A percentile compares a stretch with the other conserved stretches of the same genome.
Evolutionary conservation across 2,329 filamentous ascomycete genomes (phyloP).

Genomic region (Dendrostoma leiphaemia): DNA sequence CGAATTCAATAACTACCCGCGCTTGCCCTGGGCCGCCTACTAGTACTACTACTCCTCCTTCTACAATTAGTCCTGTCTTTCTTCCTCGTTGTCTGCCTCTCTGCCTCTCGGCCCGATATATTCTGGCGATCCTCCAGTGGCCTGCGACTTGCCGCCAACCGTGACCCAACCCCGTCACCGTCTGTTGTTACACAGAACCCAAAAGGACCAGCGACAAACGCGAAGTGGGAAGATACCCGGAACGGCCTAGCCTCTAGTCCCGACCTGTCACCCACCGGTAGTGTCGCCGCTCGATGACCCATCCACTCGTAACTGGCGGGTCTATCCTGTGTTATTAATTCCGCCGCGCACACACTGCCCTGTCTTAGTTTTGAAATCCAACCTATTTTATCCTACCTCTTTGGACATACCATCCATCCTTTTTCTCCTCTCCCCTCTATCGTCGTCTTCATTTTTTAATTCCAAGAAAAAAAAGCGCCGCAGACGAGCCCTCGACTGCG

Average conservation of each 20-base stretch:
- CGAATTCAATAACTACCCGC: too few species aligned
- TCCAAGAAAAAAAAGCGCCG: neutral
- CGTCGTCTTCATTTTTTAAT: neutral
- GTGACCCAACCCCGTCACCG: neutral
- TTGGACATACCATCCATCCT: neutral
- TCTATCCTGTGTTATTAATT: too few species aligned
- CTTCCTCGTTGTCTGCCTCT: neutral
- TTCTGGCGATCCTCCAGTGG: neutral
- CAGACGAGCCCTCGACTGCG: neutral
- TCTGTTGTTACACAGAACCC: neutral
- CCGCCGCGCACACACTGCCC: too few species aligned
- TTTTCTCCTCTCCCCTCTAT: neutral
- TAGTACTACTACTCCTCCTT: too few species aligned
- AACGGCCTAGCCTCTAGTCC: neutral
- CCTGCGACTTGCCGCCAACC: constrained; percentile 3
- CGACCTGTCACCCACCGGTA: neutral
- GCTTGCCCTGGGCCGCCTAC: too few species aligned
- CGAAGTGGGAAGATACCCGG: neutral
- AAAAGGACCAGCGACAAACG: neutral
- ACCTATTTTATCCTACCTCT: too few species aligned
- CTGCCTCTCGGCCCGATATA: neutral
- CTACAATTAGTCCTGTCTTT: too few species aligned
- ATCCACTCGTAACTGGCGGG: too few species aligned
- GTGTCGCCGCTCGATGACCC: neutral
- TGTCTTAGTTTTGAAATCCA: too few species aligned